Evolutionary conservation across 371 early-diverging fungal genomes (phyloP).

Genomic region (Dinochytrium kinnereticum): DNA sequence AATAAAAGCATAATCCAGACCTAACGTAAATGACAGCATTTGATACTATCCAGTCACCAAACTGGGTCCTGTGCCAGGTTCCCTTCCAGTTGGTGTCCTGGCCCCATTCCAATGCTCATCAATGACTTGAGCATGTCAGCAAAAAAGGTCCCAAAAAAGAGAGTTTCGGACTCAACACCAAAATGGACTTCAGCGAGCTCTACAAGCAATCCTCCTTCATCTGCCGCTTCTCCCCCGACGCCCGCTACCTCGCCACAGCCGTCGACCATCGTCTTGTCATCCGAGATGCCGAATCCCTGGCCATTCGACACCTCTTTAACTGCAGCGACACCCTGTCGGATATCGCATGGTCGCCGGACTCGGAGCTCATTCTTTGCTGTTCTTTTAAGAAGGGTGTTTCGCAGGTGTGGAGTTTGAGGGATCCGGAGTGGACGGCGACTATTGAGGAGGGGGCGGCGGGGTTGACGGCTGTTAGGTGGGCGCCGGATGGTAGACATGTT

Average conservation of each 20-base stretch:
- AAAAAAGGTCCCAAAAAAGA: too few species aligned
- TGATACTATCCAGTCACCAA: too few species aligned
- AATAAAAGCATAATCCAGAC: too few species aligned
- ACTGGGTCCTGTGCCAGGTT: too few species aligned
- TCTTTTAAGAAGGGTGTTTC: slow-evolving; percentile 58
- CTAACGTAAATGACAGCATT: too few species aligned
- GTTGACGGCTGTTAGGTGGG: slow-evolving; percentile 63
- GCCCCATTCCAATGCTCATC: too few species aligned
- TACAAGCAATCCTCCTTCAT: slow-evolving; percentile 70
- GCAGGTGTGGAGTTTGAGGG: slow-evolving; percentile 67
- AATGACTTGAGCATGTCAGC: too few species aligned
- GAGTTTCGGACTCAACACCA: too few species aligned
- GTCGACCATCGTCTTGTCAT: slow-evolving; percentile 75
- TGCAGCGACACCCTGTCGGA: slow-evolving; percentile 58
- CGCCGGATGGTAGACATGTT: slow-evolving; percentile 66
- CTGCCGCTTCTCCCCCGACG: slow-evolving; percentile 69
- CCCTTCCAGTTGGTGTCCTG: too few species aligned
- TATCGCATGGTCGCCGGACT: slow-evolving; percentile 73
- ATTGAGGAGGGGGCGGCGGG: slow-evolving; percentile 70
- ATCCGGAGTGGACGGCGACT: slow-evolving; percentile 67
- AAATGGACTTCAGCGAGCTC: slow-evolving; percentile 63
- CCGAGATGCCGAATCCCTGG: slow-evolving; percentile 67
- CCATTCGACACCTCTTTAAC: slow-evolving; percentile 62
- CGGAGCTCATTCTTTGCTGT: slow-evolving; percentile 62
- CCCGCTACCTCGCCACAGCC: slow-evolving; percentile 68